phyloP scores from a whole-genome alignment of 805 yeast genomes.

The Yamadazyma scolyti region DNA sequence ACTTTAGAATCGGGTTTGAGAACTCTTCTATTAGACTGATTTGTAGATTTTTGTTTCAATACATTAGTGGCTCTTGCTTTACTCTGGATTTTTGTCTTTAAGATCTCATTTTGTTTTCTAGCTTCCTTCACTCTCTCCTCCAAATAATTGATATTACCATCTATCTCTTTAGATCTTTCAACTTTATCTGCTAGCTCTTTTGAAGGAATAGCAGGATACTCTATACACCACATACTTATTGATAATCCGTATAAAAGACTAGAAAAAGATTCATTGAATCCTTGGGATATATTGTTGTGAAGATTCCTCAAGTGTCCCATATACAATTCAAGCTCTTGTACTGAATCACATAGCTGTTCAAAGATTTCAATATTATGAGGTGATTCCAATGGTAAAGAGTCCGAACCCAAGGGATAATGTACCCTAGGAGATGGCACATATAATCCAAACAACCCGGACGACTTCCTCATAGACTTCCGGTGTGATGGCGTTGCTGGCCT shows the following conservation, averaged over 20 bases:
- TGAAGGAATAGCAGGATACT: constrained; percentile 49
- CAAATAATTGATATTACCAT: constrained; percentile 19
- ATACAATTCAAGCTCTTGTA: constrained; percentile 55
- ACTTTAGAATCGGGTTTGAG: not conserved
- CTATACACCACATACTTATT: constrained; percentile 86
- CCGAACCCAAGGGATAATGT: constrained; percentile 41
- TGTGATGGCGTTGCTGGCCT: constrained; percentile 16
- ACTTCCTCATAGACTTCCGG: too few species aligned
- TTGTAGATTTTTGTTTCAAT: constrained; percentile 4
- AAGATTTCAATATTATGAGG: constrained; percentile 37
- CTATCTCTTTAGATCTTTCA: constrained; percentile 17
- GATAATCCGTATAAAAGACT: constrained; percentile 75
- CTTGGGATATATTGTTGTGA: constrained; percentile 55
- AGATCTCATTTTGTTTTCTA: constrained; percentile 19
- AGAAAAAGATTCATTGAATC: constrained; percentile 75
- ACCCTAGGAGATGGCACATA: constrained; percentile 40
- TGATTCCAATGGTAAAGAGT: constrained; percentile 40
- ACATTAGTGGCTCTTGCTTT: constrained; percentile 5
- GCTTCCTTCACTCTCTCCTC: constrained; percentile 16
- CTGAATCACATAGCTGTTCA: constrained; percentile 43
- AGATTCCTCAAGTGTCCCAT: constrained; percentile 53
- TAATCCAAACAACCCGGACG: constrained; percentile 34
- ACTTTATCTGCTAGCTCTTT: constrained; percentile 29
- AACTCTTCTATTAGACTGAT: constrained; percentile 4
- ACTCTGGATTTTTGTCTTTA: constrained; percentile 14